Evolutionary conservation across 23 red algal species (phyloP), one percentile per base, ranked within the genome.

Genomic region (Gracilaria domingensis): DNA sequence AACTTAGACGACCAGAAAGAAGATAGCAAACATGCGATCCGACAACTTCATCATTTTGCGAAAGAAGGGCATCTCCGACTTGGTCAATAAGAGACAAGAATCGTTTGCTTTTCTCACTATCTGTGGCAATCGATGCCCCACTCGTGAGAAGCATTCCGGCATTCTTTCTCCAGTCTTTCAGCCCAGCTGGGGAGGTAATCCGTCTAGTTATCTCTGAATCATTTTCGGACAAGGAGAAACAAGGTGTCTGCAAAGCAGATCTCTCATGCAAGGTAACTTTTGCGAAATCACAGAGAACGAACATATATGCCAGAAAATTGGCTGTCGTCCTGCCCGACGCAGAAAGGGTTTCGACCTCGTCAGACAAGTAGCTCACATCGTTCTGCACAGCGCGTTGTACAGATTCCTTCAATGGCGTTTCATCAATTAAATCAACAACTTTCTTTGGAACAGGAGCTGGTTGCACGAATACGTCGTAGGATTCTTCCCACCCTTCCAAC

Each of bases 11-110:
- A 20, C 85, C 85, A 44, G 85, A 88, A 45, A 88, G 50, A 16
- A 88, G 44, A 78, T 88, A 88, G 50, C 85, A 88, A 23, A 88
- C 73, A 59, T 88, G 85, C 0, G 59, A 66, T 18, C 48, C 85
- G 56, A 88, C 73, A 30, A 62, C n/a, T 33, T 88, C 85, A 25
- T 25, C 25, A 28, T 59, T 23, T 50, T 64, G 69, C 18, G 85
- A 36, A 25, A 58, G 33, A 14, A 88, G 58, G 16, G 70, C 85
- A 40, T 88, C 85, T 40, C 85, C 85, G 24, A 88, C 49, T 20
- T 66, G 85, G 14, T 79, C 55, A 59, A 88, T 79, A 12, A 79
- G 69, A 1, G 0, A 21, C 67, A 88, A 79, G 51, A 77, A 77
- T 44, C 73, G 47, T 8, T 76, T 48, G 8, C 39, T 12, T 35